Conservation (phyloP, 1,139 yeast species). For the Pneumocystis murina region DNA sequence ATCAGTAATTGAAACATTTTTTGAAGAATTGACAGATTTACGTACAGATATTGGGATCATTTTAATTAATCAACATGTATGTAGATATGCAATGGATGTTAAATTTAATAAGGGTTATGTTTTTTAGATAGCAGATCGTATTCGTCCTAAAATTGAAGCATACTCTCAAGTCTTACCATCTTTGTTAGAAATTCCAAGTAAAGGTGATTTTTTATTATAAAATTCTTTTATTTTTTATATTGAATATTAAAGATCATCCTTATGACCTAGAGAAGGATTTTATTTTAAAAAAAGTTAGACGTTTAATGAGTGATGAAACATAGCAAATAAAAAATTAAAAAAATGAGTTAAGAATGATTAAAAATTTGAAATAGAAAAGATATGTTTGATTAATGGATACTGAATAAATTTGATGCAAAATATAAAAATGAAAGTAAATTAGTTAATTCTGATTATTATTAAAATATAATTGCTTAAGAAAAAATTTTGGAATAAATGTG, state of each 20-base stretch:
- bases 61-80: conserved; percentile 72
- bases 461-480: not conserved
- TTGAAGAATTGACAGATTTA: conserved; percentile 54
- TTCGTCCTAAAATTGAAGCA: conserved; percentile 66
- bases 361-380: not conserved
- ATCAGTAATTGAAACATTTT: conserved; percentile 61
- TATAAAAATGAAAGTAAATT: not conserved
- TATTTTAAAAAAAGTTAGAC: conserved; percentile 81
- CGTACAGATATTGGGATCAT: conserved; percentile 88
- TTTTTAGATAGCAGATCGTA: conserved; percentile 57
- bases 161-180: conserved; percentile 93
- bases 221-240: not conserved
- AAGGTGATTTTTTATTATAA: conserved; percentile 20
- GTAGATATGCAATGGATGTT: conserved; percentile 6
- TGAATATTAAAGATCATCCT: conserved; percentile 54
- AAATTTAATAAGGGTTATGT: not conserved
- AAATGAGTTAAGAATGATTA: not conserved
- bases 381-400: not conserved
- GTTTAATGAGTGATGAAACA: conserved; percentile 70
- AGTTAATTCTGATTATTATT: not conserved
- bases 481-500: not conserved
- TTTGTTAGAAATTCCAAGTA: conserved; percentile 87
- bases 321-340: not conserved
- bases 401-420: too few relatives aligned
- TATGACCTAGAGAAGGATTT: conserved; percentile 97